These are phyloP conservation scores for Suillus alpinus DNA, from an alignment of 768 basidiomycete species.

Conservation along the genomic window DNA sequence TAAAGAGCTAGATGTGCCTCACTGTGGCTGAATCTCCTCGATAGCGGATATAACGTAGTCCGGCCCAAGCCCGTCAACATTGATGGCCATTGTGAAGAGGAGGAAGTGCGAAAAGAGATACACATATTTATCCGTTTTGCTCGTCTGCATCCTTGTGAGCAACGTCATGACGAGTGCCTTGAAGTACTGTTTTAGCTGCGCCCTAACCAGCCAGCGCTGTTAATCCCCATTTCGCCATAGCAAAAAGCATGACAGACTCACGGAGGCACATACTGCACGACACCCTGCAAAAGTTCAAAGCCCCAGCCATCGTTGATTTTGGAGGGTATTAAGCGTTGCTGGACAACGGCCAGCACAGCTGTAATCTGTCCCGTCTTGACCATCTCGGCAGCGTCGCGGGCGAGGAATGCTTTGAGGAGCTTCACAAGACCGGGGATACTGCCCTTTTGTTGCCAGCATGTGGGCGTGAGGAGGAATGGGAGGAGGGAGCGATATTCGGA, in stretches of 20 bases:
- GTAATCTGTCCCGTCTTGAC: slow-evolving; percentile 67
- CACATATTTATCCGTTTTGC: slow-evolving; percentile 85
- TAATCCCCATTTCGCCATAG: neutral
- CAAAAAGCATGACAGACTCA: slow-evolving; percentile 40
- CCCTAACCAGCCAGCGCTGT: slow-evolving; percentile 23
- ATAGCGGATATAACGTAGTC: slow-evolving; percentile 76
- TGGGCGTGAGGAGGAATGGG: slow-evolving; percentile 79
- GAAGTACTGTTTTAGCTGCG: slow-evolving; percentile 68
- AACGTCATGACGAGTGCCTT: slow-evolving; percentile 74
- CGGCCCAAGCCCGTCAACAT: slow-evolving; percentile 70
- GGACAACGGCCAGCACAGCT: slow-evolving; percentile 80
- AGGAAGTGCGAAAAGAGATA: slow-evolving; percentile 82
- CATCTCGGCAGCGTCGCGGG: slow-evolving; percentile 67
- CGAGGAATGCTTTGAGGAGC: slow-evolving; percentile 79
- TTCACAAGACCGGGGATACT: slow-evolving; percentile 92
- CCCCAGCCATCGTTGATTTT: slow-evolving; percentile 90
- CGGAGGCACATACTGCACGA: slow-evolving; percentile 73
- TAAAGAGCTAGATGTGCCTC: slow-evolving; percentile 16
- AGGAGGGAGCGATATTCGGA: slow-evolving; percentile 75
- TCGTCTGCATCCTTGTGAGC: slow-evolving; percentile 81
- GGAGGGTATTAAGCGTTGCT: slow-evolving; percentile 85
- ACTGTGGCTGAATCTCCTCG: slow-evolving; percentile 87
- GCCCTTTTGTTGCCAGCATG: slow-evolving; percentile 91
- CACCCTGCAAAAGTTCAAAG: slow-evolving; percentile 81
- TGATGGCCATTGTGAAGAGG: slow-evolving; percentile 70